A percentile compares a stretch with the other conserved stretches of the same genome.
These are phyloP conservation scores for Conringia planisiliqua DNA, from an alignment of 345 rosid species.

Conservation along the genomic window DNA sequence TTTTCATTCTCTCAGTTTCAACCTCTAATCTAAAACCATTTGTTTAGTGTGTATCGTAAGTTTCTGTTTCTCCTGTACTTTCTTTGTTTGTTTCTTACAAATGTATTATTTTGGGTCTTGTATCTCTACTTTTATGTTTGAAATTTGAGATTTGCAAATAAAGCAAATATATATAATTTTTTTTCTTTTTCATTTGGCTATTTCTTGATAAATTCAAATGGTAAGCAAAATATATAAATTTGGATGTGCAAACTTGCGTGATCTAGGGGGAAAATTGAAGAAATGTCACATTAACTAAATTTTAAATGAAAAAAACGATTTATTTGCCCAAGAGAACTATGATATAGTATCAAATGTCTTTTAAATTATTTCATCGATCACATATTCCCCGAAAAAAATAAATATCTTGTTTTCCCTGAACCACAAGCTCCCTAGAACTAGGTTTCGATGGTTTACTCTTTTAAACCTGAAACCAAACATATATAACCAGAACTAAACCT, in stretches of 20 bases:
- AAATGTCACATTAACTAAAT: not conserved
- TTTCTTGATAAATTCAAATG: not conserved
- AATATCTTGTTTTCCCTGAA: too few relatives aligned
- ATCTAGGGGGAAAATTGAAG: not conserved
- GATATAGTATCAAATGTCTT: too few relatives aligned
- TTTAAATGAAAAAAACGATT: too few relatives aligned
- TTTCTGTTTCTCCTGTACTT: not conserved
- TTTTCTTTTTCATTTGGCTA: not conserved
- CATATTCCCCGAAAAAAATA: too few relatives aligned
- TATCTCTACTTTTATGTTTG: too few relatives aligned
- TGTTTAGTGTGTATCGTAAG: not conserved
- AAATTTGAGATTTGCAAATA: not conserved
- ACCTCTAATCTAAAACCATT: not conserved
- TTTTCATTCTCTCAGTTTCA: constrained; percentile 26
- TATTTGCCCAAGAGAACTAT: too few relatives aligned
- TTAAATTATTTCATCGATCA: too few relatives aligned
- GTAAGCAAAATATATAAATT: not conserved
- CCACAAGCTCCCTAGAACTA: too few relatives aligned
- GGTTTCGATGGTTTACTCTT: too few relatives aligned
- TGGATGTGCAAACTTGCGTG: not conserved
- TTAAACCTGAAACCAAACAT: too few relatives aligned
- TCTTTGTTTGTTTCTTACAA: not conserved
- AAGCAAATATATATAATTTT: not conserved
- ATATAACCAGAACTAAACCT: too few relatives aligned
- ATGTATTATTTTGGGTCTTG: not conserved